A percentile compares a stretch with the other conserved stretches of the same genome.
Evolutionary conservation across 139 green algal species (phyloP).

Genomic region (Chlorella sp.): DNA sequence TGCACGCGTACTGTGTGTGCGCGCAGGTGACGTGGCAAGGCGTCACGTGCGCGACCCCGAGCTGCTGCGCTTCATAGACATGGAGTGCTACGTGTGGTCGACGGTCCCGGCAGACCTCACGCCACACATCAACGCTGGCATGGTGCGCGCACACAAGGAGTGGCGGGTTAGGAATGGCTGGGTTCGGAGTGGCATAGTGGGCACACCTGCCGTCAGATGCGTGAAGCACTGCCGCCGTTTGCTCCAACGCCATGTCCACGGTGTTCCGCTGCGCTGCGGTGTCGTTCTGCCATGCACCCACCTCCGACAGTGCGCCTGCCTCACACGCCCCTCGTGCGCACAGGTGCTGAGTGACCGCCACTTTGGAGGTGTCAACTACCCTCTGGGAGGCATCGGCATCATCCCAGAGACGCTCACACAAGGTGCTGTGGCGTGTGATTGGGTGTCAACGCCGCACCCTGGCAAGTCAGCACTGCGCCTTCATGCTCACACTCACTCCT

Average conservation of each 20-base stretch:
- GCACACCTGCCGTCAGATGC: neutral
- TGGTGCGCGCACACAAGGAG: too few relatives aligned
- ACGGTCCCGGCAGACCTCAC: conserved; percentile 83
- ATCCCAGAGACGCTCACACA: conserved; percentile 74
- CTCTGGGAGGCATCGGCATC: conserved; percentile 77
- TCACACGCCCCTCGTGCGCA: too few relatives aligned
- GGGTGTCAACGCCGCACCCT: too few relatives aligned
- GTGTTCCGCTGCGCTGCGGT: too few relatives aligned
- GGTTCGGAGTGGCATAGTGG: too few relatives aligned
- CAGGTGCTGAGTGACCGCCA: conserved; percentile 72
- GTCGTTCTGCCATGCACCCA: too few relatives aligned
- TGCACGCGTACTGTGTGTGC: too few relatives aligned
- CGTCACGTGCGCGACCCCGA: conserved; percentile 84
- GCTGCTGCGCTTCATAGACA: conserved; percentile 92
- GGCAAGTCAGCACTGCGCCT: too few relatives aligned
- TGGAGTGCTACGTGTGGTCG: conserved; percentile 96
- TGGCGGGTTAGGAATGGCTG: too few relatives aligned
- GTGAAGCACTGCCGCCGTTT: neutral
- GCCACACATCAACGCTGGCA: conserved; percentile 95
- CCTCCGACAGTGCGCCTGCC: neutral
- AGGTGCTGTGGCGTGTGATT: too few relatives aligned
- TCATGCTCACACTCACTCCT: too few relatives aligned
- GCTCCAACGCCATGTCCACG: neutral
- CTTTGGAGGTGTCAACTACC: conserved; percentile 97
- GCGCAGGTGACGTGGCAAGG: conserved; percentile 63